These are phyloP conservation scores for Ashbya aceris DNA, from an alignment of 1,139 yeast species.

Conservation along the genomic window DNA sequence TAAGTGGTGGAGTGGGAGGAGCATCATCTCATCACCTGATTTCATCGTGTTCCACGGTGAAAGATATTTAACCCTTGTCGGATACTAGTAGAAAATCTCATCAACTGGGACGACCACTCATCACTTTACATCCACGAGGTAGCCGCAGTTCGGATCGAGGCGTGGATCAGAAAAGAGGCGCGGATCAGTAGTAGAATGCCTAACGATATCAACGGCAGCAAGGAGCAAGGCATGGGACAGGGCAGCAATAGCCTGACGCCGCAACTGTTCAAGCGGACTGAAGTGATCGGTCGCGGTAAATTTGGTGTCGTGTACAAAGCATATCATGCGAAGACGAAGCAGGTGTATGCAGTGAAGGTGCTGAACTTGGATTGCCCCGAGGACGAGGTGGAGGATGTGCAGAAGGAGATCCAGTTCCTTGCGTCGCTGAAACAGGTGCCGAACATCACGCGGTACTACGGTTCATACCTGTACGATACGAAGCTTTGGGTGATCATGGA, in stretches of 20 bases:
- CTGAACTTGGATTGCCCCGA: slow-evolving; percentile 85
- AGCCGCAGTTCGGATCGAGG: too few species aligned
- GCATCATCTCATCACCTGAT: too few species aligned
- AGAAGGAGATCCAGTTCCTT: slow-evolving; percentile 81
- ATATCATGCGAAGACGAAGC: slow-evolving; percentile 39
- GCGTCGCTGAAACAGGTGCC: slow-evolving; percentile 77
- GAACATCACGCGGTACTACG: slow-evolving; percentile 87
- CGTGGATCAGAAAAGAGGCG: too few species aligned
- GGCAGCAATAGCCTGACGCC: slow-evolving; percentile 6
- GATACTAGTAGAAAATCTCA: too few species aligned
- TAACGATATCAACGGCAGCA: not conserved
- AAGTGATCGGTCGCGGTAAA: slow-evolving; percentile 90
- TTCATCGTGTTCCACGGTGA: too few species aligned
- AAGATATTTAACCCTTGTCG: too few species aligned
- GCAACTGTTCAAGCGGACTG: slow-evolving; percentile 62
- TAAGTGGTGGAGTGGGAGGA: too few species aligned
- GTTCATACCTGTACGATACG: slow-evolving; percentile 77
- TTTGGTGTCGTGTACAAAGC: slow-evolving; percentile 96
- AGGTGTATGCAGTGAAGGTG: slow-evolving; percentile 86
- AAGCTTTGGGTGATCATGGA: slow-evolving; percentile 97
- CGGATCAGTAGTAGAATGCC: not conserved
- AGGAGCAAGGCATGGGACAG: not conserved
- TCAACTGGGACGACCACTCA: too few species aligned
- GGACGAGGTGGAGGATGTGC: slow-evolving; percentile 92
- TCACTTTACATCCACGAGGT: too few species aligned